phyloP scores from a whole-genome alignment of 2,329 filamentous ascomycete genomes.

The Plenodomus tracheiphilus region DNA sequence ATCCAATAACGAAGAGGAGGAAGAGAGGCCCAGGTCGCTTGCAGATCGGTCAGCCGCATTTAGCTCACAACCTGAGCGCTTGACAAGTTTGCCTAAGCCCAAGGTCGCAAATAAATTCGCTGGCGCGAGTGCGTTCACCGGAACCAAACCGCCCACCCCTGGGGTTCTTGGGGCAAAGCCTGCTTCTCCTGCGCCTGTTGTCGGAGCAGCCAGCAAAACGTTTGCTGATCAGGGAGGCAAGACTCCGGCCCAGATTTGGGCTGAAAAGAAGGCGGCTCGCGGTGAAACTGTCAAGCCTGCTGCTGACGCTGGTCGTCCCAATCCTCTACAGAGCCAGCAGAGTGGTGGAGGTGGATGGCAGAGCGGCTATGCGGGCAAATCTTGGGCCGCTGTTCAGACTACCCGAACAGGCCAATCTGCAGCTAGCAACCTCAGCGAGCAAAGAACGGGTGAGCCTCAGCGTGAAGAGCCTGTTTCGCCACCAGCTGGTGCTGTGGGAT shows the following conservation, averaged over 20 bases:
- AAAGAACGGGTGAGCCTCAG: constrained; percentile 60
- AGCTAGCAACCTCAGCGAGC: constrained; percentile 56
- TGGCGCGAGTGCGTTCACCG: constrained; percentile 70
- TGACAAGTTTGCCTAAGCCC: constrained; percentile 89
- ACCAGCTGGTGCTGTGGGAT: constrained; percentile 65
- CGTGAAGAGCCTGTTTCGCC: constrained; percentile 59
- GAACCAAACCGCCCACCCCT: constrained; percentile 87
- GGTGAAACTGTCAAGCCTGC: constrained; percentile 58
- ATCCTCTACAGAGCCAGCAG: constrained; percentile 58
- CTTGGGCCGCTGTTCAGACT: constrained; percentile 83
- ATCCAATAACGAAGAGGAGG: constrained; percentile 51
- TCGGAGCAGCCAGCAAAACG: constrained; percentile 83
- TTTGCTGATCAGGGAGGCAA: constrained; percentile 96
- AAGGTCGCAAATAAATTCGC: constrained; percentile 92
- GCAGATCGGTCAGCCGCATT: constrained; percentile 79
- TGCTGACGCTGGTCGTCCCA: constrained; percentile 29
- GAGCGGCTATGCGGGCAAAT: constrained; percentile 87
- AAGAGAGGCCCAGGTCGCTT: constrained; percentile 60
- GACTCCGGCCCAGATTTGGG: constrained; percentile 95
- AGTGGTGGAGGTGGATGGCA: constrained; percentile 81
- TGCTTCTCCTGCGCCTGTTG: constrained; percentile 62
- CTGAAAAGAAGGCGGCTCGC: constrained; percentile 91
- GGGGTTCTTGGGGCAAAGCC: constrained; percentile 66
- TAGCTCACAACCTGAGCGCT: constrained; percentile 68
- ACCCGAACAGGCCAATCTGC: constrained; percentile 68